Evolutionary conservation across 345 rosid genomes (phyloP), one percentile per base, ranked within the genome.

Genomic region (Linum usitatissimum): DNA sequence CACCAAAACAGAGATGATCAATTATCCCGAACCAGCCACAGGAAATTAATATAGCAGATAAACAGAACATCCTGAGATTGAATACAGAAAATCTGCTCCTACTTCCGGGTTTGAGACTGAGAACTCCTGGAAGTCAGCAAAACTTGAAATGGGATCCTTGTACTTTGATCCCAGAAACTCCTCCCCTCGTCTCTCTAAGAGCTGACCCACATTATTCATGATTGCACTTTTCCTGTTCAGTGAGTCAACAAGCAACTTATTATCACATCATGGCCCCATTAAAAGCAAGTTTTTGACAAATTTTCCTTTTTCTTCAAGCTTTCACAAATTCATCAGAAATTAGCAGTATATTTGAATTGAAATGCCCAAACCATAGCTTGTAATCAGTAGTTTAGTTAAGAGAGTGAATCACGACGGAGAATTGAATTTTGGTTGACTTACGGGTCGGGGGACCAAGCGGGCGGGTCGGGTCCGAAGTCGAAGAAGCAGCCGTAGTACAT

Each of bases 401-500:
- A 30, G 9, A 20, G 48, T 34, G 31, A 6, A n/a, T 6, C 30
- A 13, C 18, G 15, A 30, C 1, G 19, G 18, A 0, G 1, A 17
- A 65, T 5, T 5, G 57, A 75, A 14, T 0, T 34, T 0, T 34
- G 5, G 30, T 14, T 13, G 30, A 18, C 45, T 18, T 81, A 93
- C 99, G 79, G 85, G 73, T 85, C 83, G 66, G 96, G 97, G 18
- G 80, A 61, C 99, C 99, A 93, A 63, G 94, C 91, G 34, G 97
- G 91, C 4, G 94, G 94, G 69, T 90, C 94, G 68, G 90, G 75
- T 53, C 97, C 96, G 66, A 79, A 90, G 70, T 86, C 81, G 65
- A 64, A 78, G 78, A 78, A 90, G 75, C 99, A 87, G 64, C 88
- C 91, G 18, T 93, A 83, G 73, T 78, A 90, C 86, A 93, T 62